A percentile compares a stretch with the other conserved stretches of the same genome.
Conservation (phyloP, 345 rosid genomes). For the Excoecaria agallocha region DNA sequence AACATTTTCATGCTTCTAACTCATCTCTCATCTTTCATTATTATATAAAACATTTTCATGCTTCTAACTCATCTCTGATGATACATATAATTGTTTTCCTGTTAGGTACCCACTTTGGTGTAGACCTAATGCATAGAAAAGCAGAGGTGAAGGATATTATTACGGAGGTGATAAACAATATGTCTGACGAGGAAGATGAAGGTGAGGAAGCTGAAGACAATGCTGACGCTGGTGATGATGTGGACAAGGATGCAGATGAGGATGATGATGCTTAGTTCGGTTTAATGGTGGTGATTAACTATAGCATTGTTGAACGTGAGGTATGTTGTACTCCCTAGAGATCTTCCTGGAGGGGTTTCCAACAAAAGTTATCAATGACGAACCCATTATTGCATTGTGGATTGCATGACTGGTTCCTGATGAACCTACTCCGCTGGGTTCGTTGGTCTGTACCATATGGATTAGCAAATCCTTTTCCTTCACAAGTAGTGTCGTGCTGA, state of each 20-base stretch:
- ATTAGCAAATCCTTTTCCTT: constrained; percentile 20
- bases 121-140: constrained; percentile 76
- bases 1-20: too few relatives aligned
- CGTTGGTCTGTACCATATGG: constrained; percentile 40
- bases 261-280: constrained; percentile 42
- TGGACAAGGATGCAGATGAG: constrained; percentile 44
- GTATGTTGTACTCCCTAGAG: constrained; percentile 16
- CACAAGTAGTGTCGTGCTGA: constrained; percentile 27
- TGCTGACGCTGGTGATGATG: constrained; percentile 43
- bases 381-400: constrained; percentile 12
- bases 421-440: constrained; percentile 18
- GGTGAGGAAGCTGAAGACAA: constrained; percentile 56
- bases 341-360: constrained; percentile 8
- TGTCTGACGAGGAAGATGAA: constrained; percentile 84
- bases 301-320: constrained; percentile 14
- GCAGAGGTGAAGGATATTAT: constrained; percentile 88
- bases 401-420: constrained; percentile 18
- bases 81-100: constrained; percentile 9
- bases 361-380: constrained; percentile 19
- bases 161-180: constrained; percentile 80
- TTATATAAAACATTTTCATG: neutral
- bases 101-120: constrained; percentile 67
- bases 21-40: too few relatives aligned
- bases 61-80: constrained; percentile 7
- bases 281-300: constrained; percentile 7